Evolutionary conservation across 2,329 filamentous ascomycete species (phyloP), one percentile per base, ranked within the genome.

Genomic region (Sphaerulina vaccinii): DNA sequence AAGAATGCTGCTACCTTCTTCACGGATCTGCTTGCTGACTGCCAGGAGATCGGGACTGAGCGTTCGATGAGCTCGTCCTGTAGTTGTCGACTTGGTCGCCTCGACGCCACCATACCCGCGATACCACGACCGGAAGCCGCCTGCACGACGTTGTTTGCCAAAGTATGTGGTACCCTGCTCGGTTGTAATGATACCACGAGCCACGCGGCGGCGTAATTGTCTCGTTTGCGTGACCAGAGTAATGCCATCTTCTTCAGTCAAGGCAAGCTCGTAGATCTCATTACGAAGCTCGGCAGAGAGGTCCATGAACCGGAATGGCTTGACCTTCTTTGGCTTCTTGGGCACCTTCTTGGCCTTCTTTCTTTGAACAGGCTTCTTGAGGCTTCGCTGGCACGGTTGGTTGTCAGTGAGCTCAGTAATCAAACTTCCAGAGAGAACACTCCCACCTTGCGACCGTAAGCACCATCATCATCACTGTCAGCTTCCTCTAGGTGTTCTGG

Each of bases 271-370:
- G 55, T 66, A 67, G 49, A 67, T 64, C 24, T 56, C 51, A 27
- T 67, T 61, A 2, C 65, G 62, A 7, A 67, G 57, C 46, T 66
- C 63, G 1, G 60, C 39, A 2, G 63, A 62, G 1, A 66, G 47
- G 11, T 53, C 49, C 46, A 64, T 16, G 51, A 66, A 65, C 3
- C 54, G 59, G 43, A 65, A 64, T 11, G 60, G 58, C 47, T 61
- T 61, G 23, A 47, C 37, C 32, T 55, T 48, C 38, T 58, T 52
- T 4, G 24, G 13, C 43, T 49, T 50, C n/a, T 50, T 36, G 6
- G 45, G 22, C 32, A 36, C 37, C 33, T 49, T 60, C 9, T 49
- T 39, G 24, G 54, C 57, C 50, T 52, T 58, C 29, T 44, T 48
- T n/a, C n/a, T n/a, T 16, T 47, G 15, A 35, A 22, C 24, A 24